Percentiles rank a stretch among this genome's conserved stretches.
Conservation (phyloP, 2,329 filamentous ascomycete species). For the Alternaria dauci region DNA sequence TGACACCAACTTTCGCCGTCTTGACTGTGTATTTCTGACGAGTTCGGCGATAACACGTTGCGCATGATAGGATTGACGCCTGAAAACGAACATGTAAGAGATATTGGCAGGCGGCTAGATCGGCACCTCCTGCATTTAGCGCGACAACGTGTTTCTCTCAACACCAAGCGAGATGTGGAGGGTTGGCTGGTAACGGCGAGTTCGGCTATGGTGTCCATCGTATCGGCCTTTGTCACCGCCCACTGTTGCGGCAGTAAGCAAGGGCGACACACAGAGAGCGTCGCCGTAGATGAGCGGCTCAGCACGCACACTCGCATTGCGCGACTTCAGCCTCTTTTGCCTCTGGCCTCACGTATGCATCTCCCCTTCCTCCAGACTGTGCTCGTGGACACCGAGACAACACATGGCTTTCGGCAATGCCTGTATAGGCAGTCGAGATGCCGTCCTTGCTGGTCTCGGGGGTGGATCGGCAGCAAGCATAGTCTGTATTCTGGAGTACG, state of each 20-base stretch:
- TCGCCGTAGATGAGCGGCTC: background rate
- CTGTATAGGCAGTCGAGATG: slow-evolving; percentile 2
- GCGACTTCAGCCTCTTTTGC: background rate
- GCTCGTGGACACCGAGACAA: background rate
- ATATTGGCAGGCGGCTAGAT: background rate
- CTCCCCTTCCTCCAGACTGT: background rate
- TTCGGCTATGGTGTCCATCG: background rate
- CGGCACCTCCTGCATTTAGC: slow-evolving; percentile 4
- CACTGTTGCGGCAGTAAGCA: background rate
- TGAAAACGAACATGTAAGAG: background rate
- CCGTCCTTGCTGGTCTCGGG: background rate
- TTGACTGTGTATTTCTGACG: background rate
- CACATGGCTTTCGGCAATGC: background rate
- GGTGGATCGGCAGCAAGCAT: slow-evolving; percentile 12
- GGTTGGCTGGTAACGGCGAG: background rate
- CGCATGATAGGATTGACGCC: background rate
- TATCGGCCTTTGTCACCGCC: background rate
- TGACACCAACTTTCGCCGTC: background rate
- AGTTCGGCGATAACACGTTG: background rate
- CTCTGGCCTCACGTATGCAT: background rate
- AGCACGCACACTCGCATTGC: background rate
- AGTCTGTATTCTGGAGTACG: slow-evolving; percentile 3
- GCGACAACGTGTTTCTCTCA: background rate
- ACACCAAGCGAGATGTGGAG: slow-evolving; percentile 1
- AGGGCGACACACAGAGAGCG: background rate